These are phyloP conservation scores for Ceratocystis ficicola DNA, from an alignment of 2,329 filamentous ascomycete species.

Conservation along the genomic window DNA sequence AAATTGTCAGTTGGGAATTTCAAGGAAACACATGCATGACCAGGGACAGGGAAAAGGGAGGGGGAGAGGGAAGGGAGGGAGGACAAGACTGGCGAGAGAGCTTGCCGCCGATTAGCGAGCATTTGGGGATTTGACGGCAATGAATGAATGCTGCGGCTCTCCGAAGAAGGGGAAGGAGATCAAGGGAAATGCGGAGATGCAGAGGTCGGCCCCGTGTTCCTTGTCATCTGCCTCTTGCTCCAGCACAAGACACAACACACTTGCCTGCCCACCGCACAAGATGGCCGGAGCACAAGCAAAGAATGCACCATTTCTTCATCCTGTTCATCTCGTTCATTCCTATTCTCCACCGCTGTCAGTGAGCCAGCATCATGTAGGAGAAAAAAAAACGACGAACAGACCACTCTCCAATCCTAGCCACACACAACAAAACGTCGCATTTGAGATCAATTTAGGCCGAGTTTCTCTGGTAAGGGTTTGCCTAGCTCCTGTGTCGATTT, in stretches of 20 bases:
- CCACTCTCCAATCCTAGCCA: background rate
- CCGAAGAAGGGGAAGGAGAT: background rate
- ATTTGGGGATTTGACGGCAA: background rate
- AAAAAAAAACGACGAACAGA: background rate
- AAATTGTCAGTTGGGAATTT: conserved; percentile 1
- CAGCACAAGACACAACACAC: background rate
- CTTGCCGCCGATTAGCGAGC: background rate
- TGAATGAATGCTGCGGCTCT: too few relatives aligned
- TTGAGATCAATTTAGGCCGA: background rate
- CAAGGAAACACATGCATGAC: background rate
- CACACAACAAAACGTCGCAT: background rate
- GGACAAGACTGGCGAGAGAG: background rate
- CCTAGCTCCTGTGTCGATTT: background rate
- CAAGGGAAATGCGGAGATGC: background rate
- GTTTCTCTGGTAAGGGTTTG: conserved; percentile 1
- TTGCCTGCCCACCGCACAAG: background rate
- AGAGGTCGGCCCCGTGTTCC: background rate
- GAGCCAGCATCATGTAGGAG: background rate
- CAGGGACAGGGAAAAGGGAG: background rate
- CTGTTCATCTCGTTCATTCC: background rate
- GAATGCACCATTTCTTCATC: background rate
- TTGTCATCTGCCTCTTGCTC: too few relatives aligned
- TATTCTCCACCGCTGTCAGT: background rate
- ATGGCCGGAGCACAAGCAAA: background rate
- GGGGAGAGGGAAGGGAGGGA: background rate